Conservation (phyloP, 257 asterid species). For the Solanum ossicruentum region DNA sequence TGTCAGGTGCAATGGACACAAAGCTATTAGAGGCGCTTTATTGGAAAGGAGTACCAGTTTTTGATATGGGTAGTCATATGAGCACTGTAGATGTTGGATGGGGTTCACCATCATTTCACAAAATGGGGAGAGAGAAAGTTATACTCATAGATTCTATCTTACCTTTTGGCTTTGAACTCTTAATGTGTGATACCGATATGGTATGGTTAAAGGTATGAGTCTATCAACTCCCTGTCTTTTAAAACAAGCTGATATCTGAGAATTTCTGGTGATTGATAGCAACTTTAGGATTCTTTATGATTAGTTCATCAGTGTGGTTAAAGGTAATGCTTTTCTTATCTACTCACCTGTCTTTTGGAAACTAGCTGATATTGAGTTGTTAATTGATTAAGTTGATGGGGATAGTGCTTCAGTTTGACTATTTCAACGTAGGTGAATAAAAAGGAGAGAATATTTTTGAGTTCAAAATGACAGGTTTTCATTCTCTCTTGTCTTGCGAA, state of each 20-base stretch:
- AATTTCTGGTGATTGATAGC: not conserved
- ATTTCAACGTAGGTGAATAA: not conserved
- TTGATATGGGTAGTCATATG: slow-evolving; percentile 98
- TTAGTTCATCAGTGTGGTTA: slow-evolving; percentile 28
- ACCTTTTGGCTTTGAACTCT: slow-evolving; percentile 75
- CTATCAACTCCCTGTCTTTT: not conserved
- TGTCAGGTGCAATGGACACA: slow-evolving; percentile 96
- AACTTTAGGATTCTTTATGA: not conserved
- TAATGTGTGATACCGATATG: slow-evolving; percentile 99
- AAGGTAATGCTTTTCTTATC: slow-evolving; percentile 43
- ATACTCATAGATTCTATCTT: slow-evolving; percentile 74
- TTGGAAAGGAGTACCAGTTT: slow-evolving; percentile 94
- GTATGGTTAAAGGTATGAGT: slow-evolving; percentile 92
- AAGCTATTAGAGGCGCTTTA: slow-evolving; percentile 87
- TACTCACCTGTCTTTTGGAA: not conserved
- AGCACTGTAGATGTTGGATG: slow-evolving; percentile 96
- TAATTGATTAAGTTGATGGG: not conserved
- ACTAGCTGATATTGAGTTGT: not conserved
- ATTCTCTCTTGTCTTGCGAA: not conserved
- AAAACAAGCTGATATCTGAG: not conserved
- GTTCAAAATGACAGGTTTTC: not conserved
- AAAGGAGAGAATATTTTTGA: not conserved
- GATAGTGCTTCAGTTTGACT: not conserved
- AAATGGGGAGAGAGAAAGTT: slow-evolving; percentile 95
- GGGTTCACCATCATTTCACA: slow-evolving; percentile 92